Conservation (phyloP, 306 rosid genomes). For the Vigna nakashimae region DNA sequence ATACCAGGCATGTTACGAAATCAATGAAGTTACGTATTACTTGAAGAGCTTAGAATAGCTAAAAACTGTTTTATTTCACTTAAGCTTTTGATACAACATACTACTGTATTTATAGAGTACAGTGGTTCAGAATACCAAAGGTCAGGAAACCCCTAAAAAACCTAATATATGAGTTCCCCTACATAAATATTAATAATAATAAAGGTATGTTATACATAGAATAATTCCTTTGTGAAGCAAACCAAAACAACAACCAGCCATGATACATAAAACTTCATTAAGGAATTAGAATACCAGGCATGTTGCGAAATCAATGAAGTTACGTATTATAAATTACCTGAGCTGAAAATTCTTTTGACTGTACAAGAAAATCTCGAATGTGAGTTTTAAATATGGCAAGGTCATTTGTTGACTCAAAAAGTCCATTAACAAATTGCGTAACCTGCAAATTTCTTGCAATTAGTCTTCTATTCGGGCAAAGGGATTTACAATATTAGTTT, state of each 20-base stretch:
- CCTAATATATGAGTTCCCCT: too few species aligned
- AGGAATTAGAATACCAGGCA: constrained; percentile 14
- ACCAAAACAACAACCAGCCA: background rate
- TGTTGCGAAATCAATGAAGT: background rate
- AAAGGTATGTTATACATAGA: too few species aligned
- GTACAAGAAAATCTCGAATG: constrained; percentile 89
- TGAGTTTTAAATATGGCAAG: constrained; percentile 63
- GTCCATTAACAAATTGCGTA: constrained; percentile 87
- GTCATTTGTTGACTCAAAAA: constrained; percentile 73
- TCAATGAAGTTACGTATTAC: background rate
- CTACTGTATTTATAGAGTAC: too few species aligned
- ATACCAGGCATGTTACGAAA: background rate
- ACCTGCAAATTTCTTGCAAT: constrained; percentile 61
- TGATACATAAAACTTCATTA: background rate
- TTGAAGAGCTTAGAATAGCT: too few species aligned
- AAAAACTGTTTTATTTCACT: too few species aligned
- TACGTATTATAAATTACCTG: constrained; percentile 62
- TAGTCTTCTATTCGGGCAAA: constrained; percentile 26
- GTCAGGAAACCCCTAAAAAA: too few species aligned
- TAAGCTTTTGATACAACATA: too few species aligned
- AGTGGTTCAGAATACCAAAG: too few species aligned
- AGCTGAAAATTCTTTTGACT: constrained; percentile 97
- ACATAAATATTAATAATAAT: too few species aligned
- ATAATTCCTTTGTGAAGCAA: background rate
- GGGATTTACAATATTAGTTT: background rate